Evolutionary conservation across 345 rosid genomes (phyloP).

Genomic region (Rhodomyrtus tomentosa): DNA sequence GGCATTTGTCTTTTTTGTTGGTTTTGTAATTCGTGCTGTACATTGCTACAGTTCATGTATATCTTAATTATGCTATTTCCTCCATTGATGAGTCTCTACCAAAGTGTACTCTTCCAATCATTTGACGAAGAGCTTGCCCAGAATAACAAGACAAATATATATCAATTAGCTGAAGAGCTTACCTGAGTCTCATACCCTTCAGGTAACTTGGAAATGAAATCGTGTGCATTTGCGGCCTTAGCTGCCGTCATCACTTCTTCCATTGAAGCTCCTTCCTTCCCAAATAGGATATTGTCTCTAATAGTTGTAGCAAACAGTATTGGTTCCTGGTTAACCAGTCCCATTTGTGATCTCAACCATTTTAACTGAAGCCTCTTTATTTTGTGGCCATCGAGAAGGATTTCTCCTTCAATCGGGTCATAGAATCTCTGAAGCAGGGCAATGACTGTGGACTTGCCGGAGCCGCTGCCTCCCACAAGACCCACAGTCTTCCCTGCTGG

Average conservation of each 20-base stretch:
- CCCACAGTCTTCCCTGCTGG: constrained; percentile 58
- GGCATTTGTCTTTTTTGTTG: background rate
- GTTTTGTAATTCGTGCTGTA: background rate
- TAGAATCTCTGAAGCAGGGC: constrained; percentile 57
- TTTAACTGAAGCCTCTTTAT: constrained; percentile 44
- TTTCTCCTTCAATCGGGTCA: constrained; percentile 42
- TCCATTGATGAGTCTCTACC: background rate
- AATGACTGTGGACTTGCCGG: constrained; percentile 55
- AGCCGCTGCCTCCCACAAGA: constrained; percentile 64
- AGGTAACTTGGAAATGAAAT: constrained; percentile 48
- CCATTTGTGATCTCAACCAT: constrained; percentile 64
- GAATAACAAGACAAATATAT: background rate
- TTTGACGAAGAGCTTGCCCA: background rate
- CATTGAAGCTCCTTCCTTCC: constrained; percentile 51
- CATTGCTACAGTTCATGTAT: background rate
- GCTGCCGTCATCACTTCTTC: constrained; percentile 46
- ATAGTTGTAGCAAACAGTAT: constrained; percentile 53
- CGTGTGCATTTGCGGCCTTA: constrained; percentile 54
- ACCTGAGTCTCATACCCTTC: constrained; percentile 65
- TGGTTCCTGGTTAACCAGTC: constrained; percentile 58
- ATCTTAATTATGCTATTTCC: background rate
- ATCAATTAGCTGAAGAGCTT: constrained; percentile 4
- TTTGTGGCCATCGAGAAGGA: constrained; percentile 49
- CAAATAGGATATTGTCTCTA: constrained; percentile 50
- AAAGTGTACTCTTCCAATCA: background rate